A percentile compares a stretch with the other conserved stretches of the same genome.
These are phyloP conservation scores for Cenchrus americanus DNA, from an alignment of 176 grass and related monocot genomes.

Conservation along the genomic window DNA sequence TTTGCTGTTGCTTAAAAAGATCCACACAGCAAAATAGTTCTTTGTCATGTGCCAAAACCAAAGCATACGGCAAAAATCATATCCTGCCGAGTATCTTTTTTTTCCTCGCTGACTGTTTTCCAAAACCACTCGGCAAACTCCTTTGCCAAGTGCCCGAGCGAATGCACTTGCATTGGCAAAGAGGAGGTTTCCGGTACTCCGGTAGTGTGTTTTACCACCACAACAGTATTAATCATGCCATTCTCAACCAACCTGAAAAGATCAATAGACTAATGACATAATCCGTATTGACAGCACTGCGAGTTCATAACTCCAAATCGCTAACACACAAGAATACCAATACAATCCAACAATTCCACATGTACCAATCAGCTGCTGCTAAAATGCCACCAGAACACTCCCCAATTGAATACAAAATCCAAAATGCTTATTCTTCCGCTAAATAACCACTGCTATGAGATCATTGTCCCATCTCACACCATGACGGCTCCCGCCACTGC, in stretches of 20 bases:
- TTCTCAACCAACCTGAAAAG: background rate
- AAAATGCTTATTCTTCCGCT: background rate
- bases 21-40: too few species aligned
- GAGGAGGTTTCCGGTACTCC: too few species aligned
- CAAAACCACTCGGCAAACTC: too few species aligned
- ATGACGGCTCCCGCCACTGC: constrained; percentile 16
- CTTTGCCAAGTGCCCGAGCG: too few species aligned
- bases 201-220: too few species aligned
- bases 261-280: constrained; percentile 2
- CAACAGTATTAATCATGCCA: background rate
- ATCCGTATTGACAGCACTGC: too few species aligned
- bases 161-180: too few species aligned
- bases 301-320: background rate
- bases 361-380: background rate
- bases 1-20: too few species aligned
- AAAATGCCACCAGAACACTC: background rate
- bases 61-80: too few species aligned
- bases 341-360: background rate
- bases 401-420: background rate
- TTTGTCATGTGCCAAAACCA: too few species aligned
- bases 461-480: background rate
- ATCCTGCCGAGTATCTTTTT: too few species aligned
- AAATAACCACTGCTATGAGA: background rate
- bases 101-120: too few species aligned
- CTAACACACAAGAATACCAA: background rate